Base-by-base conservation (phyloP, 192 early-diverging fungal genomes). In the Rhizophagus clarus region DNA sequence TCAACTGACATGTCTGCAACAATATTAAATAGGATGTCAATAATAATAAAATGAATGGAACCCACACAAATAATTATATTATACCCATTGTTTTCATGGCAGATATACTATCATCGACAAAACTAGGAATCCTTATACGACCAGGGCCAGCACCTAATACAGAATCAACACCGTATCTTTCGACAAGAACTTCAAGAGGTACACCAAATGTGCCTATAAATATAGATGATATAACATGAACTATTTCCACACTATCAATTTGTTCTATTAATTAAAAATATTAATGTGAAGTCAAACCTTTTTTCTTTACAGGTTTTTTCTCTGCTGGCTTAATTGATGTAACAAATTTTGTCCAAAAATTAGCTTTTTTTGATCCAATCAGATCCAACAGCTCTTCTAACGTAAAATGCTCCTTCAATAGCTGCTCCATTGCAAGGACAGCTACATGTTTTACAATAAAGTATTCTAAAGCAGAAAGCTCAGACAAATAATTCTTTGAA, bases 371-470 rank as follows among this genome's bases (percentile, higher is more conserved):
- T 15, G 88, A 79, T 56, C 92, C 93, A 40, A 95, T 95, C 82
- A 96, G 85, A 66, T 92, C 91, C 31, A 94, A 85, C 11, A 97
- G 83, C 51, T 97, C 93, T 32, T 92, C 91, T 81, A 92, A 82
- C 1, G 88, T 88, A 74, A 94, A 91, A 68, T 91, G 87, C 17
- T 88, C 88, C 34, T 89, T 90, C 17, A 98, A 88, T 64, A 93
- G 83, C 10, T 88, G 89, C 20, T 95, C 89, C 77, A 99, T 83
- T 20, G 89, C 88, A 45, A 92, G 83, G 2, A 95, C 93, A 15
- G 96, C 97, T 40, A 94, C 85, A 67, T 97, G 95, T 63, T 94
- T 91, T 28, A 95, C 92, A 45, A 93, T 93, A 84, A 97, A 92
- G 63, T 91, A 88, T 77, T 95, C 93, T n/a, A 97, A 84, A 9